Evolutionary conservation across 352 stramenopile species (phyloP), one percentile per base, ranked within the genome.

Genomic region (Saprolegnia parasitica): DNA sequence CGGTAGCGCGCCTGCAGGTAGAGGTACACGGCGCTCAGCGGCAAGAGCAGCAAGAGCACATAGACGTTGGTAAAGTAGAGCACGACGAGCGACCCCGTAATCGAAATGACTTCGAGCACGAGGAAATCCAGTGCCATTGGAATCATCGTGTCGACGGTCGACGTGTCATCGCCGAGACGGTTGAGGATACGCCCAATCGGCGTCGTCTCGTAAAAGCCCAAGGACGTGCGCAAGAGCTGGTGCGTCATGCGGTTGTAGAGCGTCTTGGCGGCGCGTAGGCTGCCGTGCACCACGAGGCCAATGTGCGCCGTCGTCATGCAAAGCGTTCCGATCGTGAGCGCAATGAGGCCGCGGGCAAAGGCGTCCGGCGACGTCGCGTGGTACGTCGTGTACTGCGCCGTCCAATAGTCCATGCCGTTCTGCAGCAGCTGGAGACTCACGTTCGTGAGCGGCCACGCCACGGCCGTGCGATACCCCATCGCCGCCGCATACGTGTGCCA

Each of bases 71-170:
- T 82, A 52, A 89, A 91, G 20, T 90, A 86, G 11, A 96, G 78
- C 47, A 96, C 89, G 0, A 75, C 78, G 32, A 95, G 79, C 1
- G 86, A 79, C 0, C 87, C 89, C 4, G 81, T 24, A 6, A 97
- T 76, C 13, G 90, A 85, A 0, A 84, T 79, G 15, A 82, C 71
- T 71, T 97, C 87, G 42, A 89, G 91, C 15, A 97, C 71, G 56
- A 94, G 93, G 42, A 96, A 84, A 66, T 96, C 96, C 57, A 96
- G 76, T 50, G 88, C 87, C 57, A 97, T 96, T 8, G 90, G 89
- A 16, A 96, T 73, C 18, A 84, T 90, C 68, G 96, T 86, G 72
- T 96, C 89, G 9, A 96, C 78, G 4, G 80, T 74, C 61, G 93
- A 96, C 10, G 84, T 91, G 56, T 95, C 85, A 9, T 84, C 81